Percentiles rank a stretch among this genome's conserved stretches.
Evolutionary conservation across 2,329 filamentous ascomycete genomes (phyloP).

Genomic region (Monosporascus sp.): DNA sequence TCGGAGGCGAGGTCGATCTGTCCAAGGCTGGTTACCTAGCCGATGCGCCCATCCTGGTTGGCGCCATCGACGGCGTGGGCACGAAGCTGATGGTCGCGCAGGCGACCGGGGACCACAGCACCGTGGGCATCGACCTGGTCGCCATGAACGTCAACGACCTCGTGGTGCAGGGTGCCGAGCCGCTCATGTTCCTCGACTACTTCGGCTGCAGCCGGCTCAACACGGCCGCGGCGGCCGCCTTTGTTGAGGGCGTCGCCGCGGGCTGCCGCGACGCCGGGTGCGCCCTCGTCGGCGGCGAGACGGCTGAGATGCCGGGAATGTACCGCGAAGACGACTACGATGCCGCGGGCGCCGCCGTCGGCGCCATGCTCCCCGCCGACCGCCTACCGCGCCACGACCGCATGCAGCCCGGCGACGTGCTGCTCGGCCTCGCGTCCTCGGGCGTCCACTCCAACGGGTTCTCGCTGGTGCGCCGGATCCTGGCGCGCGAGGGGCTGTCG

Average conservation of each 20-base stretch:
- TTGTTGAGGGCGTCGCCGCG: slow-evolving; percentile 83
- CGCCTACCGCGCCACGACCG: slow-evolving; percentile 70
- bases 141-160: slow-evolving; percentile 99
- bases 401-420: slow-evolving; percentile 79
- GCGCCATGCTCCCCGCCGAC: slow-evolving; percentile 65
- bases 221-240: slow-evolving; percentile 71
- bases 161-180: slow-evolving; percentile 90
- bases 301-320: slow-evolving; percentile 96
- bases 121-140: slow-evolving; percentile 92
- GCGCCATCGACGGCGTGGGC: slow-evolving; percentile 91
- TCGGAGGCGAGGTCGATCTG: slow-evolving; percentile 83
- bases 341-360: slow-evolving; percentile 83
- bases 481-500: slow-evolving; percentile 65
- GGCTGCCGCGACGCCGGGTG: slow-evolving; percentile 83
- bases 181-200: slow-evolving; percentile 96
- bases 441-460: slow-evolving; percentile 97
- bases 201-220: slow-evolving; percentile 90
- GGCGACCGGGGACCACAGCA: slow-evolving; percentile 82
- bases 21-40: slow-evolving; percentile 64
- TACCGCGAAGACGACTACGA: slow-evolving; percentile 89
- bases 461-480: slow-evolving; percentile 88
- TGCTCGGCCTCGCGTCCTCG: slow-evolving; percentile 79
- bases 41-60: slow-evolving; percentile 76
- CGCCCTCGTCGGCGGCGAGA: slow-evolving; percentile 93
- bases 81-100: slow-evolving; percentile 97